Evolutionary conservation across 1,139 yeast species (phyloP), one percentile per base, ranked within the genome.

Genomic region (Geotrichum armillariae): DNA sequence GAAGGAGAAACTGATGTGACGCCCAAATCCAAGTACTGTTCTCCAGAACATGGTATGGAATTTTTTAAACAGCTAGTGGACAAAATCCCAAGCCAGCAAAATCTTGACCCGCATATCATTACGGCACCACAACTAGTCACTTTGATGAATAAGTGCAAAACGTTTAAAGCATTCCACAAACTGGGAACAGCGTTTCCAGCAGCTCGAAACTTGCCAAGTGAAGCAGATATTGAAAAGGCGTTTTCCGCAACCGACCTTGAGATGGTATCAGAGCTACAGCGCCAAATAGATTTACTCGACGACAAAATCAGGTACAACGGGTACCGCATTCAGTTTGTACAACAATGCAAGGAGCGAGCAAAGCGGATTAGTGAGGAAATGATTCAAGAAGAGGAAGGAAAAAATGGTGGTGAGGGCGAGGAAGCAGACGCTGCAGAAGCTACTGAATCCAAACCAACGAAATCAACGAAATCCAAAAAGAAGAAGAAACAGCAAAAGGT

Each of bases 21-120:
- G 7, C 49, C 49, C n/a, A 46, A 33, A 29, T 80, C 90, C 40
- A 89, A 90, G 65, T 91, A 87, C 65, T 91, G 98, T 64, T 69
- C 80, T 20, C 75, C 73, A 25, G 85, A 79, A 32, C 96, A 91
- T 66, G 97, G 95, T 0, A 53, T 77, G 21, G 60, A 64, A 52
- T 89, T 73, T 60, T 75, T 87, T 72, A 65, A 64, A 48, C 56
- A 44, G 31, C 48, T 62, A 22, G 48, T 59, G 18, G 34, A 48
- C 14, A 43, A 42, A 32, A 38, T 45, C 5, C 49, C 46, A 2
- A 27, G 29, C 8, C 55, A 52, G 18, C 50, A 31, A 22, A 18
- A 34, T 8, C 39, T 52, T 49, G 47, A 50, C 46, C 41, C 53
- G 11, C 50, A 47, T 7, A 59, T 60, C 9, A 47, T 63, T 6